Evolutionary conservation across 805 yeast genomes (phyloP).

Genomic region (Saturnispora sekii): DNA sequence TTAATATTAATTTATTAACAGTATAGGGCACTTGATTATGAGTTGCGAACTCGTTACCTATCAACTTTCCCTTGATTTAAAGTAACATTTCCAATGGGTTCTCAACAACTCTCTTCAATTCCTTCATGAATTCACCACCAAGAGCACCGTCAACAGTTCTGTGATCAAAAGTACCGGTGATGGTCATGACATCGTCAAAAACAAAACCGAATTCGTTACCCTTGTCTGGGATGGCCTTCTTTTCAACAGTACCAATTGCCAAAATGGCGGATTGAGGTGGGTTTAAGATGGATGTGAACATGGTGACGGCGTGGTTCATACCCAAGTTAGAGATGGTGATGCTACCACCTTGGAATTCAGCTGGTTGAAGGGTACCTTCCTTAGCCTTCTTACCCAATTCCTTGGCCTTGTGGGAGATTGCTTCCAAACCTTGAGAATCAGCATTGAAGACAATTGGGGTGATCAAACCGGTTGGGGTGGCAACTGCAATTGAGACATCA

Average conservation of each 20-base stretch:
- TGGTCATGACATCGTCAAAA: slow-evolving; percentile 81
- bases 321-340: slow-evolving; percentile 98
- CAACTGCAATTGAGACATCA: slow-evolving; percentile 97
- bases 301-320: slow-evolving; percentile 88
- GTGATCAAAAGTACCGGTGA: slow-evolving; percentile 97
- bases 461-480: slow-evolving; percentile 94
- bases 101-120: slow-evolving; percentile 82
- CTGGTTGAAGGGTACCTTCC: slow-evolving; percentile 84
- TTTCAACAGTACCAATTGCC: slow-evolving; percentile 89
- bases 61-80: slow-evolving; percentile 27
- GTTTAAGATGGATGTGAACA: slow-evolving; percentile 94
- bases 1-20: too few species aligned
- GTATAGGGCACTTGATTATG: too few species aligned
- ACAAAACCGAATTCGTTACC: slow-evolving; percentile 85
- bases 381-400: slow-evolving; percentile 95
- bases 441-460: slow-evolving; percentile 94
- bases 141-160: slow-evolving; percentile 94
- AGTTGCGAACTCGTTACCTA: background rate
- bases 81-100: slow-evolving; percentile 91
- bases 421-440: slow-evolving; percentile 73
- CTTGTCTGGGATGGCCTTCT: slow-evolving; percentile 87
- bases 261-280: slow-evolving; percentile 94
- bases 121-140: slow-evolving; percentile 95
- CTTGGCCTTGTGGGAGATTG: slow-evolving; percentile 77
- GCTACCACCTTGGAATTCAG: slow-evolving; percentile 99